phyloP scores from a whole-genome alignment of 1,284 basidiomycete genomes.

The Pseudozyma tsukubaensis region DNA sequence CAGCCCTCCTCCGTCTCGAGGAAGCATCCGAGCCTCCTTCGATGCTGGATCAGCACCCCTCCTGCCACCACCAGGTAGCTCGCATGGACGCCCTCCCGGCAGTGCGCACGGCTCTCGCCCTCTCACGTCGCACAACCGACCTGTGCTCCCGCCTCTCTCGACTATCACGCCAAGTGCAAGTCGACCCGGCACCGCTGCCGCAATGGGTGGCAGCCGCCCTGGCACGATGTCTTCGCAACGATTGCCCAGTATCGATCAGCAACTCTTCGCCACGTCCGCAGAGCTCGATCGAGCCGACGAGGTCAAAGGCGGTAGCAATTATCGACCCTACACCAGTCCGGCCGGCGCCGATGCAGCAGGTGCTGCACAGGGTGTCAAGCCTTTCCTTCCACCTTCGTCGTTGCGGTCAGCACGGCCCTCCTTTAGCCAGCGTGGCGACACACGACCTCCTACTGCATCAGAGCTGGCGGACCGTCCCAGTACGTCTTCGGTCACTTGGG shows the following conservation, averaged over 20 bases:
- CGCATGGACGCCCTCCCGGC: conserved; percentile 46
- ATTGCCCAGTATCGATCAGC: conserved; percentile 53
- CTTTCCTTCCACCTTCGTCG: conserved; percentile 41
- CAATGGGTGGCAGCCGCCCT: conserved; percentile 27
- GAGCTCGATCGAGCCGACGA: conserved; percentile 35
- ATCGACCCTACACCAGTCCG: conserved; percentile 41
- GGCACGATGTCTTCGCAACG: conserved; percentile 33
- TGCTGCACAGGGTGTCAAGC: conserved; percentile 20
- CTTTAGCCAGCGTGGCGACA: conserved; percentile 28
- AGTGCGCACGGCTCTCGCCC: conserved; percentile 44
- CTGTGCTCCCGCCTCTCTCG: conserved; percentile 56
- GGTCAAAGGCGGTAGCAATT: conserved; percentile 20
- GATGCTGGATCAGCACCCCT: conserved; percentile 33
- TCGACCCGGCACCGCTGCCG: conserved; percentile 53
- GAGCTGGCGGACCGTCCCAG: conserved; percentile 15
- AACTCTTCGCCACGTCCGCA: conserved; percentile 39
- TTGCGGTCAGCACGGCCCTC: conserved; percentile 31
- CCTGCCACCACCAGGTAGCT: conserved; percentile 47
- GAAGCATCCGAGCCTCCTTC: conserved; percentile 36
- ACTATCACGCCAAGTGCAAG: conserved; percentile 50
- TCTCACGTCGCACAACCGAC: conserved; percentile 48
- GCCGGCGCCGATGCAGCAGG: conserved; percentile 34
- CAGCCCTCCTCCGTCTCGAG: conserved; percentile 47
- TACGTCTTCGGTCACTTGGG: conserved; percentile 10
- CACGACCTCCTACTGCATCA: conserved; percentile 20